Percentiles rank a stretch among this genome's conserved stretches.
Conservation (phyloP, 345 rosid species). For the Crucihimalaya himalaica region DNA sequence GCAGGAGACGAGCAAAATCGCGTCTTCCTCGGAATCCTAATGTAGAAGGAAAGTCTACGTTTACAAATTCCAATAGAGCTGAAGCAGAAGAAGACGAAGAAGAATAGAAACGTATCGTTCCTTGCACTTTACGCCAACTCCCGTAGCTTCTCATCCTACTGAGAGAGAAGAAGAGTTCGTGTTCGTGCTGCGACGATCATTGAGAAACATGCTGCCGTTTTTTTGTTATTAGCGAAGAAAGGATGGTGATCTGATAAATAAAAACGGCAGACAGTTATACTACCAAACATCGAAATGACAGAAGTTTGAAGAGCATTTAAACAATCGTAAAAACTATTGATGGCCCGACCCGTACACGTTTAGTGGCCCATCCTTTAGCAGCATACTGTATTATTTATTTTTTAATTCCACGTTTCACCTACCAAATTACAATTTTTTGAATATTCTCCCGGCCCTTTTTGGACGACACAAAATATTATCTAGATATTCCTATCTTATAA, state of each 20-base stretch:
- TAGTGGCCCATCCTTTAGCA: slow-evolving; percentile 3
- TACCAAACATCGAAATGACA: not conserved
- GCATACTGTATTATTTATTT: not conserved
- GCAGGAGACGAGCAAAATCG: slow-evolving; percentile 50
- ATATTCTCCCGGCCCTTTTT: too few relatives aligned
- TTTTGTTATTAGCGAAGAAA: too few relatives aligned
- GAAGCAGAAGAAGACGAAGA: slow-evolving; percentile 25
- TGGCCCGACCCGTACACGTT: slow-evolving; percentile 14
- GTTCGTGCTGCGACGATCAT: not conserved
- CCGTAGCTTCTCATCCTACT: slow-evolving; percentile 30
- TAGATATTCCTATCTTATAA: too few relatives aligned
- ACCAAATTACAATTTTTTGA: slow-evolving; percentile 10
- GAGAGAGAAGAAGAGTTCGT: slow-evolving; percentile 8
- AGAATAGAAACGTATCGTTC: slow-evolving; percentile 21
- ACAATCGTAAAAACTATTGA: slow-evolving; percentile 13
- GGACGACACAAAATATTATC: too few relatives aligned
- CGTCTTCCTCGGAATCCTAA: slow-evolving; percentile 33
- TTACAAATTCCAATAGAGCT: slow-evolving; percentile 18
- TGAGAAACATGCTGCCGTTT: slow-evolving; percentile 27
- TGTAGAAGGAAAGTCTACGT: slow-evolving; percentile 32
- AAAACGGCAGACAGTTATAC: slow-evolving; percentile 29
- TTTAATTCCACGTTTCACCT: slow-evolving; percentile 24
- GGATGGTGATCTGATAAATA: too few relatives aligned
- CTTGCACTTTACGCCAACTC: slow-evolving; percentile 28
- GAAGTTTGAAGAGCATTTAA: not conserved